A percentile compares a stretch with the other conserved stretches of the same genome.
Conservation (phyloP, 805 yeast species). For the Alloascoidea hylecoeti region DNA sequence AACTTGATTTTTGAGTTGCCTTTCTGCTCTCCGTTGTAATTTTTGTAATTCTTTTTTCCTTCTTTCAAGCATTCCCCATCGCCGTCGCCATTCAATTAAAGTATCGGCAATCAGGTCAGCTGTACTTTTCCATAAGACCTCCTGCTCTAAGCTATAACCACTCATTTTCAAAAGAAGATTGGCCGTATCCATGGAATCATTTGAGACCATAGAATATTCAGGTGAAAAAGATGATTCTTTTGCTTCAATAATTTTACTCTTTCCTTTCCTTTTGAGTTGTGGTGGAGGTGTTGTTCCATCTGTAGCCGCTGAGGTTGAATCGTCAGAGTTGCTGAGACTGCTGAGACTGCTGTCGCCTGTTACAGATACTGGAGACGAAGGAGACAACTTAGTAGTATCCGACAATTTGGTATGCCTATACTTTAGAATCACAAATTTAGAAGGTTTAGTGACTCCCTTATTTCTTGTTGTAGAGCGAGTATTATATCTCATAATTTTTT, state of each 20-base stretch:
- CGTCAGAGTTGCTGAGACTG: not conserved
- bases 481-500: not conserved
- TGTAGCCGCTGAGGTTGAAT: not conserved
- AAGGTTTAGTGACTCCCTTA: not conserved
- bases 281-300: constrained; percentile 1
- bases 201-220: not conserved
- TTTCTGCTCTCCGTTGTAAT: not conserved
- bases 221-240: not conserved
- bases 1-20: not conserved
- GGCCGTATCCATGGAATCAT: not conserved
- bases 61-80: not conserved
- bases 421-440: not conserved
- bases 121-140: not conserved
- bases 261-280: not conserved
- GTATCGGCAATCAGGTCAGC: not conserved
- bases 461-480: not conserved
- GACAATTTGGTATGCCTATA: not conserved
- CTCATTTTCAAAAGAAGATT: not conserved
- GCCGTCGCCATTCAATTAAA: not conserved
- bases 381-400: not conserved
- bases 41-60: constrained; percentile 1
- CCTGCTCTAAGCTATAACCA: not conserved
- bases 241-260: not conserved
- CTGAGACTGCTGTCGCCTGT: too few relatives aligned
- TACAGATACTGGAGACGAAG: not conserved